Evolutionary conservation across 345 rosid genomes (phyloP), one percentile per base, ranked within the genome.

Genomic region (Pseudoturritis turrita): DNA sequence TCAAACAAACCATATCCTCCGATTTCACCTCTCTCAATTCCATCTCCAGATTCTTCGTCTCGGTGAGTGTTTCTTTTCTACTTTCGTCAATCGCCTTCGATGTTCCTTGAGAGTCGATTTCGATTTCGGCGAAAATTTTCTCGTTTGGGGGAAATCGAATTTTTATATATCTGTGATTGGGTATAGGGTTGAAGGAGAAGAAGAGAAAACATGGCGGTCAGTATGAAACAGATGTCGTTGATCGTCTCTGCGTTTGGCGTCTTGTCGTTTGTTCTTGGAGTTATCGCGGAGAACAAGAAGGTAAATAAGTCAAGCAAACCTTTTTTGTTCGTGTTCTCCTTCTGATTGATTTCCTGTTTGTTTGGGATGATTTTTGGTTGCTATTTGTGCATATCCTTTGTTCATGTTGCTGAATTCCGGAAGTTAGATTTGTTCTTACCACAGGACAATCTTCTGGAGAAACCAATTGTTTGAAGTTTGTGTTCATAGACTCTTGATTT

Each of bases 251-350:
- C 76, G 22, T 73, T 86, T 25, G 97, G 97, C 45, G 50, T 80
- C 3, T 12, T 85, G 57, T 91, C 97, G 4, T 91, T 91, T 77
- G 4, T 86, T 41, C 79, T 82, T 10, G 97, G 96, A 36, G 85
- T 89, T 2, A 36, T 89, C 31, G 97, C 96, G 0, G 97, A 91
- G 80, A 91, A 89, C 78, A 91, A 84, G 80, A 91, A 89, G 96
- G 97, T 89, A 51, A 2, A 9, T 10, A 3, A n/a, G 31, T 26
- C 15, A 17, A n/a, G n/a, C 6, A 26, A 5, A 18, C 12, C 14
- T 1, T 13, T 0, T 44, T 13, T 17, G 6, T 17, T 17, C 49
- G 35, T 36, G 1, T 33, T 44, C 13, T 44, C 12, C 3, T 14
- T 68, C 41, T 12, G 10, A 46, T 15, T n/a, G n/a, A n/a, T n/a